These are phyloP conservation scores for Trichophyton rubrum DNA, from an alignment of 2,329 filamentous ascomycete genomes.

Conservation along the genomic window DNA sequence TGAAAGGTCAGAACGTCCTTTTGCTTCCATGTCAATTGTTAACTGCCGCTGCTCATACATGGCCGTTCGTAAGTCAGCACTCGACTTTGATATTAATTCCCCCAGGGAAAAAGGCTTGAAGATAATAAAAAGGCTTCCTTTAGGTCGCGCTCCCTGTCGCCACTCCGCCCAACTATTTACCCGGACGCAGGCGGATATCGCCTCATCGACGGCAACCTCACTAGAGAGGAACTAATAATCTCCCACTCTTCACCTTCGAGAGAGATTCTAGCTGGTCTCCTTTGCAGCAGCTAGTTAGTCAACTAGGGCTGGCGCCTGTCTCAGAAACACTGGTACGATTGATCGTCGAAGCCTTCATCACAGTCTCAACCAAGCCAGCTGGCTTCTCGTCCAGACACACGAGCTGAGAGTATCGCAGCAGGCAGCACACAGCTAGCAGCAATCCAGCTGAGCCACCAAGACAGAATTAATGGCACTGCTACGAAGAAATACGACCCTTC, in stretches of 20 bases:
- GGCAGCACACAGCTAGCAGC: background rate
- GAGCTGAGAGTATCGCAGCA: background rate
- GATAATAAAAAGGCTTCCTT: no score
- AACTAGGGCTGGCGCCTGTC: no score
- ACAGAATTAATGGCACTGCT: background rate
- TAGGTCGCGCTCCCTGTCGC: background rate
- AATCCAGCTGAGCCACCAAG: background rate
- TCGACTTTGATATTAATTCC: no score
- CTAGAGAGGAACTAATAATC: background rate
- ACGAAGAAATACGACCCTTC: background rate
- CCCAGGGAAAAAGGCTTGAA: no score
- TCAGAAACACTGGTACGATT: no score
- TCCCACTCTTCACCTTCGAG: background rate
- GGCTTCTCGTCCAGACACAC: background rate
- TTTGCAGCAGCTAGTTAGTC: no score
- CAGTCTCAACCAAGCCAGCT: background rate
- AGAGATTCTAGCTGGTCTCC: no score
- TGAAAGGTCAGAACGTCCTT: slow-evolving; percentile 2
- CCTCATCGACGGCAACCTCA: background rate
- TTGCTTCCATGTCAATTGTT: background rate
- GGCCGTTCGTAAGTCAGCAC: background rate
- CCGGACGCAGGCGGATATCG: background rate
- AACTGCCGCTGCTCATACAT: background rate
- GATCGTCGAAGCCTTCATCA: no score
- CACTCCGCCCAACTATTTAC: background rate